These are phyloP conservation scores for Penicillium robsamsonii DNA, from an alignment of 495 filamentous ascomycete genomes.

Conservation along the genomic window DNA sequence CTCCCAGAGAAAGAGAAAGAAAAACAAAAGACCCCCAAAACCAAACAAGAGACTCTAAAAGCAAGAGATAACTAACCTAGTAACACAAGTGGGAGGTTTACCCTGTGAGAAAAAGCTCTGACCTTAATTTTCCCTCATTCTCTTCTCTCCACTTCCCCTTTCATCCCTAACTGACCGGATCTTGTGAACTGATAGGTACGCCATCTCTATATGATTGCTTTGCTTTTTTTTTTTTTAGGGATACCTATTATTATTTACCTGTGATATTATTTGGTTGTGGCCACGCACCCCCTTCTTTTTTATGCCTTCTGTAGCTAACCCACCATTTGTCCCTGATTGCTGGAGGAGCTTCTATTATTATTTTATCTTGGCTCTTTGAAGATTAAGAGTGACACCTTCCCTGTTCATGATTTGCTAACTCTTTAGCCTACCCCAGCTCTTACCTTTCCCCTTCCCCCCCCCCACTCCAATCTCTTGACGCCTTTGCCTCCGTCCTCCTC, in stretches of 20 bases:
- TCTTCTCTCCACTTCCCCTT: conserved; percentile 16
- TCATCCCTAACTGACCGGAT: conserved; percentile 17
- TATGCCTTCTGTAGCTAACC: conserved; percentile 13
- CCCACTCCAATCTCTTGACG: neutral
- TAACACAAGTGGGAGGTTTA: conserved; percentile 11
- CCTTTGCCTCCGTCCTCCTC: conserved; percentile 2
- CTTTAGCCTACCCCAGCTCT: conserved; percentile 9
- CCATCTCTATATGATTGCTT: conserved; percentile 7
- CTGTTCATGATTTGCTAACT: conserved; percentile 24
- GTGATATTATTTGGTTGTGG: conserved; percentile 26
- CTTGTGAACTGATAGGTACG: conserved; percentile 13
- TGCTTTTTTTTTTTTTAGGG: conserved; percentile 16
- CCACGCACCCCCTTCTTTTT: conserved; percentile 37
- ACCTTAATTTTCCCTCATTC: conserved; percentile 16
- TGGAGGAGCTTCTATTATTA: conserved; percentile 20
- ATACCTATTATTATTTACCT: neutral
- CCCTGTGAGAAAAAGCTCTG: conserved; percentile 6
- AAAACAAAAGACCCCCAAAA: neutral
- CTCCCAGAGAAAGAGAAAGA: neutral
- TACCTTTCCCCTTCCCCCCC: conserved; percentile 7
- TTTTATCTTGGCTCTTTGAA: conserved; percentile 20
- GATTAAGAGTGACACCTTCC: conserved; percentile 17
- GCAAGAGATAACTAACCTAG: neutral
- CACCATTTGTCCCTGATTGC: conserved; percentile 19
- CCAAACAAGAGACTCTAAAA: neutral